Evolutionary conservation across 148 eudicot species (phyloP).

Genomic region (Rhododendron griersonianum): DNA sequence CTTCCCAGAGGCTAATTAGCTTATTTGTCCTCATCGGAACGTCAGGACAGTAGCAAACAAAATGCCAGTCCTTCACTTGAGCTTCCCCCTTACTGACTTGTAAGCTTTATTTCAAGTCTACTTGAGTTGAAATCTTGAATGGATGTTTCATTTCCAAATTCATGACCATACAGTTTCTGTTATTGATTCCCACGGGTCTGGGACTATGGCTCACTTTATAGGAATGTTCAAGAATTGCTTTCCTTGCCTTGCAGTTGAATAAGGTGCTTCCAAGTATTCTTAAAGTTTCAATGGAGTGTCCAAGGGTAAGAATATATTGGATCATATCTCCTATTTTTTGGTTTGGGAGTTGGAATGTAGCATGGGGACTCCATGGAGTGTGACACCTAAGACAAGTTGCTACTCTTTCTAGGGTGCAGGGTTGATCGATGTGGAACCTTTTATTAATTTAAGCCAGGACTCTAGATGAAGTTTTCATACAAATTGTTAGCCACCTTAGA

Average conservation of each 20-base stretch:
- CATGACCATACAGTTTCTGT: not conserved
- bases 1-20: not conserved
- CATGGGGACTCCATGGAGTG: not conserved
- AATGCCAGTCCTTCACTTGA: not conserved
- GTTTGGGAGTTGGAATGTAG: conserved; percentile 10
- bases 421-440: not conserved
- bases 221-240: not conserved
- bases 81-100: not conserved
- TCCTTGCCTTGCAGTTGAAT: not conserved
- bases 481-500: not conserved
- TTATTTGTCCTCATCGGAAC: not conserved
- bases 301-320: not conserved
- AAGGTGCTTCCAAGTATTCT: not conserved
- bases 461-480: not conserved
- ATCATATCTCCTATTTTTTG: not conserved
- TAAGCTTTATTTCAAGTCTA: not conserved
- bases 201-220: not conserved
- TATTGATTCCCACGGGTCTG: not conserved
- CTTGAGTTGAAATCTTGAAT: not conserved
- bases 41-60: not conserved
- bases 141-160: not conserved
- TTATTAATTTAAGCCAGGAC: not conserved
- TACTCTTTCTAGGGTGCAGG: not conserved
- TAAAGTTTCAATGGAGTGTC: not conserved
- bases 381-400: not conserved